phyloP scores from a whole-genome alignment of 306 rosid species.

The Gastrolobium bilobum region DNA sequence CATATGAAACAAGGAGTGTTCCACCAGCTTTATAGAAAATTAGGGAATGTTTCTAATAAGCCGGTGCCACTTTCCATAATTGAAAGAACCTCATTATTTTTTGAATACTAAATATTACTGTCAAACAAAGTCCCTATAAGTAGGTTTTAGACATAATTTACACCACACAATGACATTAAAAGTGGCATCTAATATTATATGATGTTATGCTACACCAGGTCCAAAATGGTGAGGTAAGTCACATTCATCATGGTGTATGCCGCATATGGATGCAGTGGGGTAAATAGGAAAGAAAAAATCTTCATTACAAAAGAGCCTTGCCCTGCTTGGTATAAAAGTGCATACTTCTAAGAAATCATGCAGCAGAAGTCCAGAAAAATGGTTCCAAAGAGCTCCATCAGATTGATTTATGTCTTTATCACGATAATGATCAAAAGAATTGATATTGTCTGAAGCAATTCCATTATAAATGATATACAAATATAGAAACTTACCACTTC shows the following conservation, averaged over 20 bases:
- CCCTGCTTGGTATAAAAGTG: not conserved
- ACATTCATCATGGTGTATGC: not conserved
- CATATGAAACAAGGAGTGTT: not conserved
- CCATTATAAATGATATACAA: not conserved
- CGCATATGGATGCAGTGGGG: not conserved
- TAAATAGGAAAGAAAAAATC: not conserved
- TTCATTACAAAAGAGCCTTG: not conserved
- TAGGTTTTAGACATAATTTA: conserved; percentile 1
- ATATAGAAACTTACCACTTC: conserved; percentile 78
- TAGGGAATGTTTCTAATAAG: not conserved
- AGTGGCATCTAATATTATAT: not conserved
- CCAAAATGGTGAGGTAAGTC: not conserved
- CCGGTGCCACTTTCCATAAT: not conserved
- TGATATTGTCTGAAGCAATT: conserved; percentile 23
- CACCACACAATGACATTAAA: not conserved
- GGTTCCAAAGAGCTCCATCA: conserved; percentile 39
- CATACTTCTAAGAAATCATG: conserved; percentile 7
- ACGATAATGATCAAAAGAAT: conserved; percentile 14
- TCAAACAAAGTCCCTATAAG: conserved; percentile 16
- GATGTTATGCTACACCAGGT: not conserved
- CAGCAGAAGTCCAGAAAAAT: conserved; percentile 32
- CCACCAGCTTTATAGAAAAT: not conserved
- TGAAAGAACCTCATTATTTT: conserved; percentile 1
- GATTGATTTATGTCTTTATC: not conserved
- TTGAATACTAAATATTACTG: not conserved